phyloP scores from a whole-genome alignment of 2,329 filamentous ascomycete species.

The Fusarium abutilonis region DNA sequence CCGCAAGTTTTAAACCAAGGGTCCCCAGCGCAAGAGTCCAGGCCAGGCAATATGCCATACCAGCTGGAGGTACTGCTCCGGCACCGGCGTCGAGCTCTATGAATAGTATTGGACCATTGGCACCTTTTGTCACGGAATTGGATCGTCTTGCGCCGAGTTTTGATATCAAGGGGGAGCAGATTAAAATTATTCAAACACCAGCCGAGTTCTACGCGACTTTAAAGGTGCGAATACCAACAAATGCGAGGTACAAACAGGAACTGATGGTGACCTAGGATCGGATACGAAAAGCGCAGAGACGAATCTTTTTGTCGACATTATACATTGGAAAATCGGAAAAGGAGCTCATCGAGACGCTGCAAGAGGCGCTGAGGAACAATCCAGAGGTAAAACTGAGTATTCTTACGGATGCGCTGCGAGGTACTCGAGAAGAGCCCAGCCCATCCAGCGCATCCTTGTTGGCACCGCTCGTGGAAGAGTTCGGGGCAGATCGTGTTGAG shows the following conservation, averaged over 20 bases:
- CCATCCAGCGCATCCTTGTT: constrained; percentile 90
- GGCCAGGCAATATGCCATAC: constrained; percentile 55
- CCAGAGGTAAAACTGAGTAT: constrained; percentile 84
- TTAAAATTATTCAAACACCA: constrained; percentile 81
- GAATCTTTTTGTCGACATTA: constrained; percentile 93
- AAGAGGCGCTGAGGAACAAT: constrained; percentile 77
- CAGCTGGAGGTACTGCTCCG: constrained; percentile 46
- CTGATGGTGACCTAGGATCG: constrained; percentile 66
- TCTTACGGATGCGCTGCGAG: constrained; percentile 88
- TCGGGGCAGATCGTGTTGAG: constrained; percentile 85
- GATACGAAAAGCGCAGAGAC: constrained; percentile 79
- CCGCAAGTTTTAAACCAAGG: constrained; percentile 36
- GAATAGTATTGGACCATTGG: constrained; percentile 54
- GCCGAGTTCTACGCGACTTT: constrained; percentile 90
- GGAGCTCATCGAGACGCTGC: constrained; percentile 84
- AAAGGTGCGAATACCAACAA: constrained; percentile 66
- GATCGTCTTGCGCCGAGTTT: constrained; percentile 93
- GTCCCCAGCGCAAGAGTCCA: constrained; percentile 49
- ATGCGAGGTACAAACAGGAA: neutral
- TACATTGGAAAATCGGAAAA: constrained; percentile 95
- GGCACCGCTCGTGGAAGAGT: constrained; percentile 82
- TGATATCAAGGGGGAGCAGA: constrained; percentile 81
- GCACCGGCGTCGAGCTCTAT: constrained; percentile 41
- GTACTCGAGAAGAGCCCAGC: constrained; percentile 87
- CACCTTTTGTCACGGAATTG: constrained; percentile 73